A percentile compares a stretch with the other conserved stretches of the same genome.
phyloP scores from a whole-genome alignment of 2,329 filamentous ascomycete genomes.

The Colletotrichum salicis region DNA sequence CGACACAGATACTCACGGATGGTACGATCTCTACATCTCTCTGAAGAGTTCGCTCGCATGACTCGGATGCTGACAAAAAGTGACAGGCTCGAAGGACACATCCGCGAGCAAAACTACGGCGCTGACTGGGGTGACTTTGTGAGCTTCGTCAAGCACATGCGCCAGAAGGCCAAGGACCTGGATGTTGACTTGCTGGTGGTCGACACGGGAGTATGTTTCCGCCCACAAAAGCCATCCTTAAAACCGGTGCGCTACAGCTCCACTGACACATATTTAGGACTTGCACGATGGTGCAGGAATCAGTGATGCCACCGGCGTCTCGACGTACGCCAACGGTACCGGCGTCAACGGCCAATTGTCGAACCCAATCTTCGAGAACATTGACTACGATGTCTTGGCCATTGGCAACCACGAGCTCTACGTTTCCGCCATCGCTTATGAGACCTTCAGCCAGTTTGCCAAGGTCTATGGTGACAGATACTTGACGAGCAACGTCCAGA shows the following conservation, averaged over 20 bases:
- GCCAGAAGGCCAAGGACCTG: slow-evolving; percentile 64
- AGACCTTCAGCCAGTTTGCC: slow-evolving; percentile 69
- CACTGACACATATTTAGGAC: slow-evolving; percentile 51
- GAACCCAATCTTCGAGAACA: slow-evolving; percentile 55
- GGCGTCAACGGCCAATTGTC: slow-evolving; percentile 64
- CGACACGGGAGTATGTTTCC: slow-evolving; percentile 61
- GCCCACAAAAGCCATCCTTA: not conserved
- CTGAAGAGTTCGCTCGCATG: not conserved
- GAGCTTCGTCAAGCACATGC: slow-evolving; percentile 69
- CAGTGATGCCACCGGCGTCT: slow-evolving; percentile 64
- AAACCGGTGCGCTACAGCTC: slow-evolving; percentile 28
- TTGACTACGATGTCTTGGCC: slow-evolving; percentile 55
- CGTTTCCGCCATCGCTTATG: slow-evolving; percentile 68
- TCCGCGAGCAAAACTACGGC: slow-evolving; percentile 72
- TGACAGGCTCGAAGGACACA: slow-evolving; percentile 65
- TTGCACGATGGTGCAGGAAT: slow-evolving; percentile 74
- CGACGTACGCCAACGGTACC: slow-evolving; percentile 20
- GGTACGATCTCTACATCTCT: not conserved
- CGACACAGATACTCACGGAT: slow-evolving; percentile 49
- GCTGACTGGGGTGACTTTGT: slow-evolving; percentile 76
- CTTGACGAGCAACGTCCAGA: slow-evolving; percentile 58
- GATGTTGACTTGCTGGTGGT: slow-evolving; percentile 69
- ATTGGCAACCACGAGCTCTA: slow-evolving; percentile 74
- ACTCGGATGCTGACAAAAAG: not conserved
- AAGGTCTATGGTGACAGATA: slow-evolving; percentile 62